Evolutionary conservation across 768 basidiomycete species (phyloP).

Genomic region (Leccinum longicurvipes): DNA sequence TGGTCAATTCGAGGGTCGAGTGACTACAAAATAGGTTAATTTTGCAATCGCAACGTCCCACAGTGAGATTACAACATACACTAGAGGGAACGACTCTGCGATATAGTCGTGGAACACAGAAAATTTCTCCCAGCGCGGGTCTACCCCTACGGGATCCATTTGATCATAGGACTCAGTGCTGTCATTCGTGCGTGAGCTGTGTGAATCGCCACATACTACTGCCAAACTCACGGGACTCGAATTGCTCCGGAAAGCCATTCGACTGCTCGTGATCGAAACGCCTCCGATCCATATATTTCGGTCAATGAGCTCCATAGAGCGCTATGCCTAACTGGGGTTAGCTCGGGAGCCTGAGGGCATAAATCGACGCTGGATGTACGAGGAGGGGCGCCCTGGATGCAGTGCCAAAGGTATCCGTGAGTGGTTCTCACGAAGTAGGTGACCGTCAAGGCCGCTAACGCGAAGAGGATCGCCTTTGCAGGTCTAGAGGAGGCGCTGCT

Average conservation of each 20-base stretch:
- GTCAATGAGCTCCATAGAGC: conserved; percentile 33
- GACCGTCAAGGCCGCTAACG: conserved; percentile 15
- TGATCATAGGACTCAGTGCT: conserved; percentile 53
- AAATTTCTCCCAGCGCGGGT: conserved; percentile 56
- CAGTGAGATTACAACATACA: conserved; percentile 35
- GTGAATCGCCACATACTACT: neutral
- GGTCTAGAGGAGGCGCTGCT: conserved; percentile 6
- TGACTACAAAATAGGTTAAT: conserved; percentile 36
- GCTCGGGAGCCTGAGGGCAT: conserved; percentile 36
- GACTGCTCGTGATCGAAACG: conserved; percentile 34
- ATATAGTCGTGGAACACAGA: conserved; percentile 55
- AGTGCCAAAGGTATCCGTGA: conserved; percentile 6
- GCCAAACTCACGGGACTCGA: conserved; percentile 36
- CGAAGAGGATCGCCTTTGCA: conserved; percentile 10
- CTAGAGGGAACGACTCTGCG: conserved; percentile 54
- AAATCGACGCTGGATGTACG: conserved; percentile 7
- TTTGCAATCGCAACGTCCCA: neutral
- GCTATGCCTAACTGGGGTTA: conserved; percentile 33
- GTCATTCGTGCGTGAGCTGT: conserved; percentile 5
- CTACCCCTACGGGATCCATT: conserved; percentile 45
- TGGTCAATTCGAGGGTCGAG: conserved; percentile 46
- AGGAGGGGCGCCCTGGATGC: neutral
- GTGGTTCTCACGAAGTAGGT: conserved; percentile 9
- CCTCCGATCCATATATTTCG: conserved; percentile 30
- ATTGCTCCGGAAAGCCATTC: conserved; percentile 40